Conservation (phyloP, 2,329 filamentous ascomycete species). For the Gremmenia infestans region DNA sequence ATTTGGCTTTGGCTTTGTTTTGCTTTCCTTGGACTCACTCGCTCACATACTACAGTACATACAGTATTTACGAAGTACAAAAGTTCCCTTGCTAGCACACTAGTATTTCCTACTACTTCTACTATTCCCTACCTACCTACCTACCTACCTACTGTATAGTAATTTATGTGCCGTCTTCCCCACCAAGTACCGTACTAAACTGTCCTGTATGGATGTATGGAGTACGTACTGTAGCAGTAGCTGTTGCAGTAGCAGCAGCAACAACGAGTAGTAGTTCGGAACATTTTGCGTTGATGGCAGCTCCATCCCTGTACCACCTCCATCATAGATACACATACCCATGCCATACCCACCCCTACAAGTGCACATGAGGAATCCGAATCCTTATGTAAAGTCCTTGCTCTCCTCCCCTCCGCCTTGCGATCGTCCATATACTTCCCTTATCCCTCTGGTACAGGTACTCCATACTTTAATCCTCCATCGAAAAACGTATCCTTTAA, state of each 20-base stretch:
- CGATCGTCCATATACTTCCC: constrained; percentile 25
- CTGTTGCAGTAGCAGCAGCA: background rate
- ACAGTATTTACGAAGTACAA: too few species aligned
- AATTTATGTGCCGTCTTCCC: too few species aligned
- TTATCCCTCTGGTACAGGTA: constrained; percentile 5
- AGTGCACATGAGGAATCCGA: constrained; percentile 9
- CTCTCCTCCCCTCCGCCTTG: constrained; percentile 9
- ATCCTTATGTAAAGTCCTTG: constrained; percentile 15
- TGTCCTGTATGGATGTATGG: background rate
- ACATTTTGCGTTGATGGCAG: background rate
- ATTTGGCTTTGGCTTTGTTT: background rate
- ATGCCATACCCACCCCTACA: background rate
- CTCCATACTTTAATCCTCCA: constrained; percentile 6
- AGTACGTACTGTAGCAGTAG: background rate
- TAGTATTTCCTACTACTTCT: background rate
- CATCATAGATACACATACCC: constrained; percentile 16
- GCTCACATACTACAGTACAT: background rate
- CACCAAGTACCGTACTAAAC: too few species aligned
- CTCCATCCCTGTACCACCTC: constrained; percentile 13
- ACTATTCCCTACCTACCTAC: too few species aligned
- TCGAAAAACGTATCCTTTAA: background rate
- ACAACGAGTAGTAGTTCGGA: background rate
- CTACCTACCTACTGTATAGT: too few species aligned
- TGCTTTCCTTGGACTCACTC: background rate
- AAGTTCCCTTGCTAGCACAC: background rate